Percentiles rank a stretch among this genome's conserved stretches.
Evolutionary conservation across 1,284 basidiomycete genomes (phyloP).

Genomic region (Fistulina hepatica): DNA sequence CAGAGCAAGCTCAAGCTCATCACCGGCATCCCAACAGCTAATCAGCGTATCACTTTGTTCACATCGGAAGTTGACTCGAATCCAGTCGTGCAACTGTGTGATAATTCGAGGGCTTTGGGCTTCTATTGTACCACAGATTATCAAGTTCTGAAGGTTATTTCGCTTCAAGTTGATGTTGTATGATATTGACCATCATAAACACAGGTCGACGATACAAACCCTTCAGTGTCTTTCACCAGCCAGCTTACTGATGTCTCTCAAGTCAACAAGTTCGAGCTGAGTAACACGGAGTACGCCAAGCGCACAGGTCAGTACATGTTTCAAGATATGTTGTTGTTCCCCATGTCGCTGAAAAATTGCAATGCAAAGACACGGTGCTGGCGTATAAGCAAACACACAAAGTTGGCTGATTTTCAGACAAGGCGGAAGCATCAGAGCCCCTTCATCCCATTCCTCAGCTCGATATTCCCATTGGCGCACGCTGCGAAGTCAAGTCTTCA

Average conservation of each 20-base stretch:
- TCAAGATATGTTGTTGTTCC: not conserved
- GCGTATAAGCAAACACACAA: constrained; percentile 85
- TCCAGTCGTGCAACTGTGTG: constrained; percentile 44
- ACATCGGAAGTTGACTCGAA: constrained; percentile 46
- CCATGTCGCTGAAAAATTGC: not conserved
- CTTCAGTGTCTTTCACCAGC: constrained; percentile 60
- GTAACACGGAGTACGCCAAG: constrained; percentile 72
- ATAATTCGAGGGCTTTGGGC: constrained; percentile 59
- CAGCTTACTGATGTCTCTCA: constrained; percentile 77
- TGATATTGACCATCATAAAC: constrained; percentile 2
- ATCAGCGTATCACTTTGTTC: constrained; percentile 60
- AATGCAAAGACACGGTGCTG: constrained; percentile 82
- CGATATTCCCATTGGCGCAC: constrained; percentile 52
- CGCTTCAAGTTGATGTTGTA: not conserved
- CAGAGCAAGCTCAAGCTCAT: constrained; percentile 81
- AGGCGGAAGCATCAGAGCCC: constrained; percentile 23
- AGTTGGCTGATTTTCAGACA: constrained; percentile 78
- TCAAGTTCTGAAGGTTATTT: constrained; percentile 62
- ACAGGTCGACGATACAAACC: constrained; percentile 74
- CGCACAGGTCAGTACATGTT: constrained; percentile 63
- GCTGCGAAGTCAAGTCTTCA: constrained; percentile 72
- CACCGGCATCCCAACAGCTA: constrained; percentile 75
- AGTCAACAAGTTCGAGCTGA: constrained; percentile 91
- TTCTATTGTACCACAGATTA: constrained; percentile 62
- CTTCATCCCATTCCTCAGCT: constrained; percentile 24